phyloP scores from a whole-genome alignment of 2,329 filamentous ascomycete genomes.

The Moelleriella libera region DNA sequence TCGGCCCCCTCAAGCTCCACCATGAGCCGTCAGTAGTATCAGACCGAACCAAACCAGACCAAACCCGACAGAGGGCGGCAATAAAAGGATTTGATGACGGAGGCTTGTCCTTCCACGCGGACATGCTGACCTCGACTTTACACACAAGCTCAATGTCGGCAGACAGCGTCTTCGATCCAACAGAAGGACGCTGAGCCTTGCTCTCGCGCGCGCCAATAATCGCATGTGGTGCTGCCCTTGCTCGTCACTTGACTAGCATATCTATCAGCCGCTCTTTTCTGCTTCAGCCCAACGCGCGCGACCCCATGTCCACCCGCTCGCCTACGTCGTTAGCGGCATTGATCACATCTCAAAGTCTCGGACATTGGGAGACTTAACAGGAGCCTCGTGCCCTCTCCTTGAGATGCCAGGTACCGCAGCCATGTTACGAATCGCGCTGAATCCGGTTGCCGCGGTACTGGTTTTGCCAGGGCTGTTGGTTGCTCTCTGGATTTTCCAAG shows the following conservation, averaged over 20 bases:
- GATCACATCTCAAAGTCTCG: too few species aligned
- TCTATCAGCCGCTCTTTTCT: neutral
- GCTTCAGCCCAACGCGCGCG: neutral
- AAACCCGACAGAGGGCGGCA: neutral
- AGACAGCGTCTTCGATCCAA: neutral
- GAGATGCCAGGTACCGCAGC: neutral
- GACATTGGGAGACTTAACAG: too few species aligned
- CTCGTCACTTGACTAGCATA: neutral
- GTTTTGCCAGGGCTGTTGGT: constrained; percentile 3
- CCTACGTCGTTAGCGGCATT: neutral
- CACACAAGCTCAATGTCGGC: too few species aligned
- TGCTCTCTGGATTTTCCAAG: constrained; percentile 2
- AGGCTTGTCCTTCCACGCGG: neutral
- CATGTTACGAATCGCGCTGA: constrained; percentile 3
- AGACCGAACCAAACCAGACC: neutral
- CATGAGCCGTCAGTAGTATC: neutral
- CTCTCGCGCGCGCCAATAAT: neutral
- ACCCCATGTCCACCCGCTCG: neutral
- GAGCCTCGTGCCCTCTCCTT: neutral
- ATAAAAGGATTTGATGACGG: neutral
- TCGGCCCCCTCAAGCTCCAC: neutral
- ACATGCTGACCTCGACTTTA: too few species aligned
- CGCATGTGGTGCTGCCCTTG: neutral
- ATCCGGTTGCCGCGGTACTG: constrained; percentile 2
- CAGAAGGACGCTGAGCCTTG: neutral